Evolutionary conservation across 768 basidiomycete genomes (phyloP), one percentile per base, ranked within the genome.

Genomic region (Boletus sp.): DNA sequence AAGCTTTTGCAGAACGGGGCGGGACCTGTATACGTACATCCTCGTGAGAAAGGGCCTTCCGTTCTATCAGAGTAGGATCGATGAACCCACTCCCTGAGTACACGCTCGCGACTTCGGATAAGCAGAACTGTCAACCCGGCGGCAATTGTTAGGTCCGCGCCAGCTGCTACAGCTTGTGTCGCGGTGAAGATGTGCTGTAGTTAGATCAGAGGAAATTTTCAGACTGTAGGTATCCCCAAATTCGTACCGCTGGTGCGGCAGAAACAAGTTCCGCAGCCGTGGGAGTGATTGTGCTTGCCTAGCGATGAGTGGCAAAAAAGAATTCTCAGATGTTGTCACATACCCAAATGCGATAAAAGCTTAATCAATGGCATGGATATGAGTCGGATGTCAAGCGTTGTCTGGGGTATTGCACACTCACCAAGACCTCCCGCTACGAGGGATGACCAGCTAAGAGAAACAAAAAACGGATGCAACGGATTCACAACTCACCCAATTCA

Each of bases 301-400:
- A 33, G 18, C 10, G 6, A 45, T 61, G 33, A 61, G 18, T 2
- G 17, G 39, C 8, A 36, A 39, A 20, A 4, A 24, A 8, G 4
- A 1, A 28, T 29, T 37, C 47, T 30, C 11, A 10, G 17, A 40
- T 15, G 18, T 20, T 5, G 33, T 14, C 11, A 11, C 61, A 4
- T 47, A 54, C 54, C 55, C 52, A 4, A 57, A 14, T 7, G 35
- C 39, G 15, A 61, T 39, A 18, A 61, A 54, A 33, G 29, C 50
- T 58, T 14, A 28, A 18, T 52, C 7, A 14, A 30, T 8, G 7
- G 10, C 17, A 35, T 35, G 24, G 29, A 33, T 33, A 41, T 46
- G 35, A 37, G 52, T 46, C 11, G 1, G 4, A 1, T 11, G 2
- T 2, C 0, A 18, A 36, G 24, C 24, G 3, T 24, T 24, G 24